A percentile compares a stretch with the other conserved stretches of the same genome.
Evolutionary conservation across 2,329 filamentous ascomycete species (phyloP).

Genomic region (Alternaria infectoria): DNA sequence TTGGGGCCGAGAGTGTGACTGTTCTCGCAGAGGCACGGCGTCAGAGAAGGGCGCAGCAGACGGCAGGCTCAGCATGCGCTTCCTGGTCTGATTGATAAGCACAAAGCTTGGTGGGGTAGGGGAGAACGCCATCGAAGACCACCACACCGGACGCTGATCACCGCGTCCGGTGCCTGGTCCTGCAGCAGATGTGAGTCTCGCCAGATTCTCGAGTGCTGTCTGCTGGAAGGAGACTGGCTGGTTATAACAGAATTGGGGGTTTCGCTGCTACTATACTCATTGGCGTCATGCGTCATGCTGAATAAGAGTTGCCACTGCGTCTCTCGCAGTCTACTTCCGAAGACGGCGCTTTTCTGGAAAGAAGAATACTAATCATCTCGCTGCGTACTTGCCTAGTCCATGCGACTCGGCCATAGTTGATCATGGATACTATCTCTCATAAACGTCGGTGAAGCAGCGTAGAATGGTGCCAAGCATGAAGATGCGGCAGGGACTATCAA

Average conservation of each 20-base stretch:
- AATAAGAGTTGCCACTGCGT: not conserved
- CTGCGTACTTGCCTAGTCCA: not conserved
- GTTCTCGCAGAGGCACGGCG: not conserved
- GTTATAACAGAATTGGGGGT: not conserved
- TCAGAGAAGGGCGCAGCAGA: slow-evolving; percentile 26
- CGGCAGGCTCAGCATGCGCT: slow-evolving; percentile 1
- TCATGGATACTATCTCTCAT: not conserved
- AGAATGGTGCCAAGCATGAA: not conserved
- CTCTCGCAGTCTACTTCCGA: not conserved
- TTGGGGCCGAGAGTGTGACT: slow-evolving; percentile 13
- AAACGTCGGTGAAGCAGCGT: not conserved
- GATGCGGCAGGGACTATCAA: not conserved
- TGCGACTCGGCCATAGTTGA: not conserved
- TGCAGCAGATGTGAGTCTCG: not conserved
- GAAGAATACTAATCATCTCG: not conserved
- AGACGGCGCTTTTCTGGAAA: not conserved
- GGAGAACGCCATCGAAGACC: slow-evolving; percentile 28
- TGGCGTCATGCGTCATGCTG: not conserved
- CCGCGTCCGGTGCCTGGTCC: slow-evolving; percentile 24
- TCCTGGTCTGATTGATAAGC: slow-evolving; percentile 28
- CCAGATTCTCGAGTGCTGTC: not conserved
- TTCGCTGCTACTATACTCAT: not conserved
- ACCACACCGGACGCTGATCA: slow-evolving; percentile 9
- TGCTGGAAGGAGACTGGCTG: not conserved
- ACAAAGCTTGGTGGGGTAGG: slow-evolving; percentile 24